Evolutionary conservation across 164 flowering plant genomes (phyloP).

Genomic region (Vitis amurensis): DNA sequence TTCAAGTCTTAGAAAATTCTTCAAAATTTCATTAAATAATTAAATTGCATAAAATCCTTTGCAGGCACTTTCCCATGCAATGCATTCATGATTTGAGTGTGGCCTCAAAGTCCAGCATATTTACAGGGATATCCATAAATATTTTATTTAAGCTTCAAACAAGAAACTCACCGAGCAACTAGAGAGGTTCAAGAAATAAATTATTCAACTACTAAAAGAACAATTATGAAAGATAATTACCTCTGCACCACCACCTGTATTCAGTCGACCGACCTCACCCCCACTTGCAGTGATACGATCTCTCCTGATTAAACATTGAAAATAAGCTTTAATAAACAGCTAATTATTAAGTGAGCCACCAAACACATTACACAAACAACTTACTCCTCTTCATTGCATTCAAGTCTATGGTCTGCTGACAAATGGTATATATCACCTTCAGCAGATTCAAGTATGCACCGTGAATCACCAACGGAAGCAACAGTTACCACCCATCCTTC

Average conservation of each 20-base stretch:
- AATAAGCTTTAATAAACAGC: slow-evolving; percentile 4
- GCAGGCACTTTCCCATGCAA: no score
- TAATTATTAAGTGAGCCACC: not conserved
- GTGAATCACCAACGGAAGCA: slow-evolving; percentile 98
- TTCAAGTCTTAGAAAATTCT: no score
- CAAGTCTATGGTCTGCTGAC: slow-evolving; percentile 97
- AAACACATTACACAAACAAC: slow-evolving; percentile 22
- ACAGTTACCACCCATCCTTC: slow-evolving; percentile 96
- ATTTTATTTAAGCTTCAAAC: no score
- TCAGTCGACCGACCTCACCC: slow-evolving; percentile 96
- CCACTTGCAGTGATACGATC: slow-evolving; percentile 89
- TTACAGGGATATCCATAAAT: no score
- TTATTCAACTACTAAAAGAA: not conserved
- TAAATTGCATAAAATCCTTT: no score
- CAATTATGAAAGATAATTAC: slow-evolving; percentile 33
- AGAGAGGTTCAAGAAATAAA: not conserved
- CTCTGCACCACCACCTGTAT: slow-evolving; percentile 92
- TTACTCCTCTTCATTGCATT: slow-evolving; percentile 86
- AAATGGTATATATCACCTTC: slow-evolving; percentile 78
- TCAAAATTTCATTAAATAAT: no score
- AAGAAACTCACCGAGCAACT: not conserved
- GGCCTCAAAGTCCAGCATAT: no score
- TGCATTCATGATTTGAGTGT: no score
- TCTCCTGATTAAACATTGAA: slow-evolving; percentile 50
- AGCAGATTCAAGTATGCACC: slow-evolving; percentile 89